Evolutionary conservation across 2,329 filamentous ascomycete species (phyloP), one percentile per base, ranked within the genome.

Genomic region (Cladobotryum protrusum): DNA sequence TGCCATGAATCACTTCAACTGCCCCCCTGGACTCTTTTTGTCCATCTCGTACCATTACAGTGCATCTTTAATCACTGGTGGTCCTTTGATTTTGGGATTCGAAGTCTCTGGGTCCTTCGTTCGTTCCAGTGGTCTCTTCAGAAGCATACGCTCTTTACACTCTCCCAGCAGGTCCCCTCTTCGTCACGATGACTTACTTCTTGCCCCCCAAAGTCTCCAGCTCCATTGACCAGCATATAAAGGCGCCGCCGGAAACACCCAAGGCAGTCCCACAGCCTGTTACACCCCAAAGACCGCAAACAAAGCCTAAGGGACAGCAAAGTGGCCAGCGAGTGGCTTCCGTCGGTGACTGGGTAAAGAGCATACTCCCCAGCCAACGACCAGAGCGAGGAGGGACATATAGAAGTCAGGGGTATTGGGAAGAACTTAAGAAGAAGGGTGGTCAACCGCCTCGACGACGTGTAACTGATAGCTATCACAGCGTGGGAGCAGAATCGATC

Each of bases 341-440:
- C 5, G 53, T 74, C 15, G 56, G 66, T 14, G 63, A 62, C 44
- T 73, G 75, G 58, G 60, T 78, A 45, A 71, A 61, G 49, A 73
- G 62, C 47, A 65, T 79, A 2, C 62, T 77, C 9, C 77, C 77
- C 0, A 75, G 70, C 53, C 68, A 72, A 50, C 72, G 71, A 6
- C 67, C 73, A 1, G 78, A 81, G 54, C 70, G 71, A 29, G 76
- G 78, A 17, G 72, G 76, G 9, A 79, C 77, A 1, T 49, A 63
- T 39, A 72, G 74, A 36, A 49, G 55, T 19, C 57, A 58, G 5
- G 60, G 63, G 1, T 64, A 59, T 45, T 65, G 59, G 63, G 61
- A 64, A 32, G 47, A 52, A 15, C 35, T 55, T 47, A 58, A 60
- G 11, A 35, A 46, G 8, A 41, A 41, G 18, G 47, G 54, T 8